phyloP scores from a whole-genome alignment of 2,329 filamentous ascomycete genomes.

The Lecanicillium sp. region DNA sequence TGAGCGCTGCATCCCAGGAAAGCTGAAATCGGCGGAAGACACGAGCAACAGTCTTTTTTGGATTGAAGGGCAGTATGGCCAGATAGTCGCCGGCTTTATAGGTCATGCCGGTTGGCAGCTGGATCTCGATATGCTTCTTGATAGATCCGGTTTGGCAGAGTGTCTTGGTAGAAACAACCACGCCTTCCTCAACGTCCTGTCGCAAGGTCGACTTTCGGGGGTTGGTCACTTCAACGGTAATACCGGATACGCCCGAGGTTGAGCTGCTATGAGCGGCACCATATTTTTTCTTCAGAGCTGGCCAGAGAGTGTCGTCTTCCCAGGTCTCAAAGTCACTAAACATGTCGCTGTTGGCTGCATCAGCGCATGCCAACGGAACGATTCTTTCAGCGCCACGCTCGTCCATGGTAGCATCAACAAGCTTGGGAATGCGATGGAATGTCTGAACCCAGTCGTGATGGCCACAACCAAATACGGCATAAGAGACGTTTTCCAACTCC shows the following conservation, averaged over 20 bases:
- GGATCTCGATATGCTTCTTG: constrained; percentile 60
- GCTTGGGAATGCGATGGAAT: constrained; percentile 58
- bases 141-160: constrained; percentile 42
- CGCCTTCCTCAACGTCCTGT: constrained; percentile 54
- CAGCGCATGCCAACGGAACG: constrained; percentile 42
- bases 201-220: constrained; percentile 49
- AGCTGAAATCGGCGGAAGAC: constrained; percentile 59
- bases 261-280: constrained; percentile 20
- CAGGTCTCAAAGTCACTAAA: constrained; percentile 60
- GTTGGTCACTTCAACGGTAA: constrained; percentile 40
- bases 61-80: constrained; percentile 64
- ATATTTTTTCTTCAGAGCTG: constrained; percentile 38
- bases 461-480: constrained; percentile 64
- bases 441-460: constrained; percentile 49
- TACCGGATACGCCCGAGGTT: constrained; percentile 12
- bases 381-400: constrained; percentile 25
- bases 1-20: constrained; percentile 60
- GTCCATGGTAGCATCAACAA: constrained; percentile 47
- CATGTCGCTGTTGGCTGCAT: constrained; percentile 56
- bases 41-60: constrained; percentile 49
- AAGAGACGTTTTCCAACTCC: constrained; percentile 48
- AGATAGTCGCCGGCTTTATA: constrained; percentile 73
- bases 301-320: constrained; percentile 50
- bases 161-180: constrained; percentile 43
- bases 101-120: constrained; percentile 54